Percentiles rank a stretch among this genome's conserved stretches.
These are phyloP conservation scores for Sporodiniella umbellata DNA, from an alignment of 371 early-diverging fungal species.

Conservation along the genomic window DNA sequence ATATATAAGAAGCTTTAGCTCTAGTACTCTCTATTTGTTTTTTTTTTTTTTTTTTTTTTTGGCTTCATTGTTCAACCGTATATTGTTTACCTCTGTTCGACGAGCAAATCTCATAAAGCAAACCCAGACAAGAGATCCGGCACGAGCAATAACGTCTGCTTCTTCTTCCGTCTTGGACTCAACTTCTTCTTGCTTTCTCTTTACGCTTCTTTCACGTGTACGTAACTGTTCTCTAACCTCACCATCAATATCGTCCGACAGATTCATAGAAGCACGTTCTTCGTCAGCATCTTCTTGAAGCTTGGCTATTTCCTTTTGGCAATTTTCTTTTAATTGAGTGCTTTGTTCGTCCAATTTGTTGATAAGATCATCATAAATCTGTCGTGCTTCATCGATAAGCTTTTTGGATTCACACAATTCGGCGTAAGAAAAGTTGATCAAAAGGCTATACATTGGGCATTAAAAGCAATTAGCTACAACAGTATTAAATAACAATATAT, in stretches of 20 bases:
- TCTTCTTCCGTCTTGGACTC: constrained; percentile 60
- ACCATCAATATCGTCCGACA: constrained; percentile 74
- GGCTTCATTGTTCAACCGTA: too few species aligned
- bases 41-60: not conserved
- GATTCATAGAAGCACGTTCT: constrained; percentile 39
- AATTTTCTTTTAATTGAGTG: constrained; percentile 47
- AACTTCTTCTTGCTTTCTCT: constrained; percentile 63
- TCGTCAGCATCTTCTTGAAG: constrained; percentile 45
- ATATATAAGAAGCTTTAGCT: too few species aligned
- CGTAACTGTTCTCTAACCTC: constrained; percentile 76
- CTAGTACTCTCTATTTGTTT: not conserved
- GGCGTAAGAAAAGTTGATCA: constrained; percentile 82
- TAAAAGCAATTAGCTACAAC: too few species aligned
- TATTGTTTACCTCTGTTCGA: constrained; percentile 77
- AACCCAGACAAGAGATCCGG: constrained; percentile 78
- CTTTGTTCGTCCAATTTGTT: constrained; percentile 50
- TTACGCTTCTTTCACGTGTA: constrained; percentile 58
- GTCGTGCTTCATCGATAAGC: constrained; percentile 63
- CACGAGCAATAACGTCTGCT: constrained; percentile 59
- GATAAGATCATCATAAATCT: constrained; percentile 71
- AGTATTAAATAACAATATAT: too few species aligned
- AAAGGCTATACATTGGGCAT: constrained; percentile 42
- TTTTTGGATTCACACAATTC: constrained; percentile 82
- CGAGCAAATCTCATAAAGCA: constrained; percentile 83
- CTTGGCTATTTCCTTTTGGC: constrained; percentile 46